These are phyloP conservation scores for Picea sitchensis DNA, from an alignment of 75 land plant genomes.

Conservation along the genomic window DNA sequence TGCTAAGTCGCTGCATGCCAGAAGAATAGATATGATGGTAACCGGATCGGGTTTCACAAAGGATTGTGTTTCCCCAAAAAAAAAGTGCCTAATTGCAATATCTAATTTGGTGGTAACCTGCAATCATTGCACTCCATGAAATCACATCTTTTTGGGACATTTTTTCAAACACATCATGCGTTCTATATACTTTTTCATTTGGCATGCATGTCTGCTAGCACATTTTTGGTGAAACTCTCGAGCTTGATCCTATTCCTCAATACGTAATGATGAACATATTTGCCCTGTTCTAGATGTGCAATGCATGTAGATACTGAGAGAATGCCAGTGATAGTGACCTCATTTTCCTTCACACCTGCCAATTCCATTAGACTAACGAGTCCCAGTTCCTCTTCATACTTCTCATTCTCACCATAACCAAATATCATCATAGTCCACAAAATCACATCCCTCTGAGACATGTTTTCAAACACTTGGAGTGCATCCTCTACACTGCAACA, in stretches of 20 bases:
- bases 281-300: conserved; percentile 37
- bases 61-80: conserved; percentile 48
- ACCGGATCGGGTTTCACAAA: conserved; percentile 43
- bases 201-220: conserved; percentile 58
- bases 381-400: conserved; percentile 22
- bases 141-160: too few relatives aligned
- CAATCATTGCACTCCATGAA: too few relatives aligned
- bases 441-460: too few relatives aligned
- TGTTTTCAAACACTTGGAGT: too few relatives aligned
- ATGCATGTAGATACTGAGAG: conserved; percentile 36
- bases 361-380: conserved; percentile 25
- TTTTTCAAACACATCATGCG: conserved; percentile 17
- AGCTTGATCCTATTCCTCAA: background rate
- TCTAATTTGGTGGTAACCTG: background rate
- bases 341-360: conserved; percentile 22
- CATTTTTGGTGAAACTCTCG: conserved; percentile 29
- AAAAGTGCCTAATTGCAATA: conserved; percentile 42
- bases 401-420: conserved; percentile 31
- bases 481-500: too few relatives aligned
- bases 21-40: conserved; percentile 42
- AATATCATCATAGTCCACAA: conserved; percentile 21
- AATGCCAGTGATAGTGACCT: conserved; percentile 49
- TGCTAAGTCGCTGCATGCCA: conserved; percentile 40
- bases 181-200: conserved; percentile 40
- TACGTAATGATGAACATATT: conserved; percentile 39